Conservation (phyloP, 225 moss, liverwort and hornwort genomes). For the Antitrichia curtipendula region DNA sequence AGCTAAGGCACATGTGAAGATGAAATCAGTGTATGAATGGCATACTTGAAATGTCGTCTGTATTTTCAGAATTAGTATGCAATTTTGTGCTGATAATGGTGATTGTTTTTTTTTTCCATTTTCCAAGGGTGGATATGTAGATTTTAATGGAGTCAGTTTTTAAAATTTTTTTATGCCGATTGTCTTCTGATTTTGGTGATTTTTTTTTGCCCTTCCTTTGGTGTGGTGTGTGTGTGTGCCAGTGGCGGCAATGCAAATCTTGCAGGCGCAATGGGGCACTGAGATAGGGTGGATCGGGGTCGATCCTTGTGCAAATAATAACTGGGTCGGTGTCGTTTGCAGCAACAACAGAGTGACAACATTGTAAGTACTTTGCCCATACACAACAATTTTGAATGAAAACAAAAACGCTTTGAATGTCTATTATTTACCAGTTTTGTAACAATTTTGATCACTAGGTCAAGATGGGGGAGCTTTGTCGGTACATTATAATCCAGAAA, state of each 20-base stretch:
- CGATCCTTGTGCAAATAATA: constrained; percentile 12
- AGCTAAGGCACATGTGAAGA: neutral
- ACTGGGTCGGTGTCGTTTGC: constrained; percentile 28
- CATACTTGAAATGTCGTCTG: neutral
- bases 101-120: neutral
- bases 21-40: neutral
- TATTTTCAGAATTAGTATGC: neutral
- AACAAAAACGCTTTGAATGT: neutral
- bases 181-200: neutral
- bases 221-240: neutral
- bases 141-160: neutral
- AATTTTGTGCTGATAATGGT: neutral
- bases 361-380: constrained; percentile 2
- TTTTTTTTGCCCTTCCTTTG: neutral
- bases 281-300: neutral
- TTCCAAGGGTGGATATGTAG: neutral
- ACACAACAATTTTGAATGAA: neutral
- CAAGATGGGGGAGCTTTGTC: neutral
- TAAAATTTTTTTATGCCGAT: neutral
- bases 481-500: too few species aligned
- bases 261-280: constrained; percentile 17
- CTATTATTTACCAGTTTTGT: too few species aligned
- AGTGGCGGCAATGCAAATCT: neutral
- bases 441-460: neutral
- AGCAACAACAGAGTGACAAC: constrained; percentile 1